Conservation (phyloP, 352 stramenopile species). For the Blastocystis hominis region DNA sequence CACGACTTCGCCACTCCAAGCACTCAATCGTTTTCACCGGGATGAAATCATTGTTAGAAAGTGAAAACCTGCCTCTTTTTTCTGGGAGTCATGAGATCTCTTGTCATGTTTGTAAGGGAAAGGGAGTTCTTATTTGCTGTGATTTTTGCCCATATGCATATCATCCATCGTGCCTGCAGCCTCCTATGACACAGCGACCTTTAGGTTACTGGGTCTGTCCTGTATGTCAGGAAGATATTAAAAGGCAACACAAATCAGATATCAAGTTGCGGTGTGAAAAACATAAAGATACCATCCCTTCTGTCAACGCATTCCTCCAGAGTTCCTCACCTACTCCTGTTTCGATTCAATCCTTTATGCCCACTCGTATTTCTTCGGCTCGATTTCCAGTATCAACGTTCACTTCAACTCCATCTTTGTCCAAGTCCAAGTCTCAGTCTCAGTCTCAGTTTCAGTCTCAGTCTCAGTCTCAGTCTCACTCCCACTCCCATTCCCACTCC, state of each 20-base stretch:
- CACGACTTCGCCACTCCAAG: too few relatives aligned
- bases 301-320: neutral
- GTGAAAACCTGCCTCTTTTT: neutral
- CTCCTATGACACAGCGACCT: neutral
- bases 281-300: neutral
- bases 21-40: too few relatives aligned
- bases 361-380: neutral
- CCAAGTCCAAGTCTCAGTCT: too few relatives aligned
- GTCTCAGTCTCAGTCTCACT: too few relatives aligned
- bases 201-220: neutral
- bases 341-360: neutral
- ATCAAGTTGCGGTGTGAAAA: neutral
- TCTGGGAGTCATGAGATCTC: neutral
- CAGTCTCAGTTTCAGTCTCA: neutral
- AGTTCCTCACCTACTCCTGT: neutral
- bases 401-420: neutral
- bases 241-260: neutral
- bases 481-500: too few relatives aligned
- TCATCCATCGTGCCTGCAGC: constrained; percentile 19
- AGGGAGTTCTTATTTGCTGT: constrained; percentile 32
- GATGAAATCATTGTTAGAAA: too few relatives aligned
- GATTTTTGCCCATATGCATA: constrained; percentile 9
- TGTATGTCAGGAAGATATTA: neutral
- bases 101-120: neutral
- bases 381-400: neutral